Percentiles rank a stretch among this genome's conserved stretches.
Conservation (phyloP, 306 rosid genomes). For the Cercis canadensis region DNA sequence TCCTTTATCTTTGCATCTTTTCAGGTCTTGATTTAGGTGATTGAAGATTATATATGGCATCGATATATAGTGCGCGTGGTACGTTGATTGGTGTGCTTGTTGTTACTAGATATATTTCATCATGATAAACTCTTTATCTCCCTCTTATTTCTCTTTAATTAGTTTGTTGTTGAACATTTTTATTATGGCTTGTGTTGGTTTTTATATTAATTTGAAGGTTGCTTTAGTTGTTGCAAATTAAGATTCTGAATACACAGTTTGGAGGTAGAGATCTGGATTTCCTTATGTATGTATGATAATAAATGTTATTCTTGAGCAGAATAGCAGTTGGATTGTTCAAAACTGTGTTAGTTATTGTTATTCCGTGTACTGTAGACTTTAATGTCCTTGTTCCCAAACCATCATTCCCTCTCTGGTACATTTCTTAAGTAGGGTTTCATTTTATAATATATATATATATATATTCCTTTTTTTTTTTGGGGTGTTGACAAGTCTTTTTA, state of each 20-base stretch:
- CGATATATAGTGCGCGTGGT: conserved; percentile 4
- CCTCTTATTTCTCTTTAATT: background rate
- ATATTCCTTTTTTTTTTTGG: background rate
- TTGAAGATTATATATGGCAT: conserved; percentile 21
- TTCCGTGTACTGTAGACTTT: background rate
- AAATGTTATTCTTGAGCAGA: conserved; percentile 3
- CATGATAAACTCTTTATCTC: conserved; percentile 5
- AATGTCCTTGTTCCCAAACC: background rate
- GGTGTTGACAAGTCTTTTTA: background rate
- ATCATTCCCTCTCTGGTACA: background rate
- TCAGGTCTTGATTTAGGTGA: conserved; percentile 31
- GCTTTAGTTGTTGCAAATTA: background rate
- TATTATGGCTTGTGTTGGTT: conserved; percentile 5
- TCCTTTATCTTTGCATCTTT: conserved; percentile 4
- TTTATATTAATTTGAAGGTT: background rate
- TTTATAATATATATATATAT: no score
- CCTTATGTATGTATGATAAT: conserved; percentile 17
- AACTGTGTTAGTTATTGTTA: background rate
- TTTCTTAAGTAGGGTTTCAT: background rate
- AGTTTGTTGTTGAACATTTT: conserved; percentile 14
- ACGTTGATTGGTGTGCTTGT: conserved; percentile 25
- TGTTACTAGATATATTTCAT: background rate
- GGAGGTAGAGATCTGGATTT: conserved; percentile 30
- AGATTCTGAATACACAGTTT: background rate
- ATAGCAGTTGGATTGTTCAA: background rate